Evolutionary conservation across 2,329 filamentous ascomycete genomes (phyloP), one percentile per base, ranked within the genome.

Genomic region (Trichoderma citrinoviride): DNA sequence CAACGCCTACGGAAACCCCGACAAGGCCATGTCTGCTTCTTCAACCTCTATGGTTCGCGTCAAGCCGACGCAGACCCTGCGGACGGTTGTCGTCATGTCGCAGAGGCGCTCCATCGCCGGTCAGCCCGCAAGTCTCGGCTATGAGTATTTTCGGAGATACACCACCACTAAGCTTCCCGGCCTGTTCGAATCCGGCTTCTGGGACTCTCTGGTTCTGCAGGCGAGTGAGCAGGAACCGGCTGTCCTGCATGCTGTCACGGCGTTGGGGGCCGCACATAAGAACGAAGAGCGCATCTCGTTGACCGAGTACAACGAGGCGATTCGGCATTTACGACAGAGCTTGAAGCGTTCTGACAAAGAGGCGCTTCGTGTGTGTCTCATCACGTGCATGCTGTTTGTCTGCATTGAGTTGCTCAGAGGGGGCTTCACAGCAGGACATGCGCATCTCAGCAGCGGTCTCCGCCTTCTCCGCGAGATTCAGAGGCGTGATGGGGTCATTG

Each of bases 311-410:
- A 77, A 71, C 65, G 76, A 77, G 52, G 76, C 78, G 4, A 80
- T 80, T 55, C 55, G 67, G 12, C 64, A 74, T 53, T 68, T 81
- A 5, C 73, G 73, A 40, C 68, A 62, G 5, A 75, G 74, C 46
- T 67, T 74, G 14, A 40, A 53, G 7, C 14, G 57, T 52, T 19
- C 68, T 64, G 69, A 71, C n/a, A 72, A 72, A 23, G 61, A 70
- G 12, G 75, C 75, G 2, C 53, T 75, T 0, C 73, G 74, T 2
- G 70, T 78, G n/a, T 72, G 75, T 2, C 70, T 81, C n/a, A 77
- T 81, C 37, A 72, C 75, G 1, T 81, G 79, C 56, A 69, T 79
- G 56, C 29, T 80, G 0, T 81, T 81, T 58, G 71, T 77, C 2
- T 75, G 71, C 41, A 64, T 81, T 44, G 80, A 82, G 54, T 75